Percentiles rank a stretch among this genome's conserved stretches.
Conservation (phyloP, 768 basidiomycete genomes). For the Saitozyma sp. region DNA sequence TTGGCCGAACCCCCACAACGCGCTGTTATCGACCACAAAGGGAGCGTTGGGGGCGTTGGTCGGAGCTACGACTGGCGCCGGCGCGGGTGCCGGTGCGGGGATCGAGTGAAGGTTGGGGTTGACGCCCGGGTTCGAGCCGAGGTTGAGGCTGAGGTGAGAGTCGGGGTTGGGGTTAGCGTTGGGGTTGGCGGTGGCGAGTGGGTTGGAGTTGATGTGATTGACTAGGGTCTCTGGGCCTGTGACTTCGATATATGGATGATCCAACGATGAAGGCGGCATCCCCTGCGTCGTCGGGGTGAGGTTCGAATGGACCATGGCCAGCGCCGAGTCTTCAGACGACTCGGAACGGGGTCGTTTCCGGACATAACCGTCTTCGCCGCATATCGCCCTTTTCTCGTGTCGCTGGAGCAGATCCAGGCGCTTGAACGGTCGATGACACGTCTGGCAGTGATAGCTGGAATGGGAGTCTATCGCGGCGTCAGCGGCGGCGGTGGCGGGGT, state of each 20-base stretch:
- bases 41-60: no score
- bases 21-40: background rate
- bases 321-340: background rate
- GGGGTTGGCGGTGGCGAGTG: no score
- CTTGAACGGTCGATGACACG: constrained; percentile 33
- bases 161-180: no score
- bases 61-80: background rate
- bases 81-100: background rate
- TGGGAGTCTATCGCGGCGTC: constrained; percentile 19
- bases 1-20: constrained; percentile 3
- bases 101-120: background rate
- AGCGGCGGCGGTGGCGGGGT: background rate
- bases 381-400: constrained; percentile 38
- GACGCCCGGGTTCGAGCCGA: no score
- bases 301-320: no score
- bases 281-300: no score
- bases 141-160: no score
- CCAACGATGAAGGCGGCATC: no score
- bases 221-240: no score
- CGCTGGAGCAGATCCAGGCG: constrained; percentile 38
- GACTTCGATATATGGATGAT: no score
- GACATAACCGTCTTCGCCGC: constrained; percentile 11
- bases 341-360: background rate
- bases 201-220: no score
- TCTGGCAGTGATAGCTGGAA: constrained; percentile 21